Evolutionary conservation across 257 asterid species (phyloP).

Genomic region (Solanum chiquidenum): DNA sequence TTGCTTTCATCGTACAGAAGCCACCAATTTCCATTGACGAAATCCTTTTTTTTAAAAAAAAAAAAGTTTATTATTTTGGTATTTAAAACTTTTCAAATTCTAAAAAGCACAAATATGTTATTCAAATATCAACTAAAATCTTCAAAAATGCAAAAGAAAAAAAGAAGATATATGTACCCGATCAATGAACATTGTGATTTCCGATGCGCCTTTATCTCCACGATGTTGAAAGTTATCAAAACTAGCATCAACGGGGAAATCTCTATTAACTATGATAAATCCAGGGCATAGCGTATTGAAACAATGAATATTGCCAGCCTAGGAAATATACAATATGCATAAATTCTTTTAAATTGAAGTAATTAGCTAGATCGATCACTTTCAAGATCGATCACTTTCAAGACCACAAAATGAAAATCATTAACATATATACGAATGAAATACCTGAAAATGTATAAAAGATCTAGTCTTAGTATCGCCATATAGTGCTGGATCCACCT

Average conservation of each 20-base stretch:
- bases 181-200: not conserved
- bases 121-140: not conserved
- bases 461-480: not conserved
- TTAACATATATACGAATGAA: not conserved
- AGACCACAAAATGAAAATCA: not conserved
- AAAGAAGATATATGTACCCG: not conserved
- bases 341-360: not conserved
- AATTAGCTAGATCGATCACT: not conserved
- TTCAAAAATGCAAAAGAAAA: too few species aligned
- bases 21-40: too few species aligned
- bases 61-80: too few species aligned
- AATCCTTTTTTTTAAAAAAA: too few species aligned
- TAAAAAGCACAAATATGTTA: not conserved
- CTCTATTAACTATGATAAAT: not conserved
- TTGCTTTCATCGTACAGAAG: too few species aligned
- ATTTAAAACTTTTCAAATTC: too few species aligned
- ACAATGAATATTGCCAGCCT: not conserved
- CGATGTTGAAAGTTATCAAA: not conserved
- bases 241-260: not conserved
- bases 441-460: not conserved
- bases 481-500: not conserved
- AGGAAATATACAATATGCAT: not conserved
- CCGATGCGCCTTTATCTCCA: not conserved
- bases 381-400: not conserved
- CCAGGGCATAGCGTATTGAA: not conserved